Evolutionary conservation across 2,329 filamentous ascomycete species (phyloP), one percentile per base, ranked within the genome.

Genomic region (Aspergillus aculeatus): DNA sequence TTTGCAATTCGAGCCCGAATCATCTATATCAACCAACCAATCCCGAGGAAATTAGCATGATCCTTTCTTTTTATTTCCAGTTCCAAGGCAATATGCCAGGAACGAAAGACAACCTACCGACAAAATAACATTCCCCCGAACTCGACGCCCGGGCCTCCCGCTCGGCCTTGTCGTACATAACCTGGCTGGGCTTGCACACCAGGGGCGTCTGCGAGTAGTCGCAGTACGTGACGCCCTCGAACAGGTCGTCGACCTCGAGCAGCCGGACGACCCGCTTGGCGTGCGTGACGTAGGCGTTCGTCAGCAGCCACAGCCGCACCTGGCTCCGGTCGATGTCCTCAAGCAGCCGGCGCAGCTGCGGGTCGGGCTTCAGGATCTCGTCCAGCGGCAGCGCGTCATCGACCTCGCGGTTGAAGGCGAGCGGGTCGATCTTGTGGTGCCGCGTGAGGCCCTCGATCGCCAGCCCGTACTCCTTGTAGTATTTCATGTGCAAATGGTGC

Each of bases 401-500:
- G 12, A 99, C 95, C 77, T 96, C 89, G 65, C 85, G 79, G 75
- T 99, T 99, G 81, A 98, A 99, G 57, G 96, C 92, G 5, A 99
- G 82, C 1, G 95, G 91, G 70, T 98, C 91, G 69, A 99, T 96
- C 76, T 96, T 88, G 80, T 99, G 95, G 77, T 97, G 90, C 10
- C 92, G 88, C 41, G 96, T 91, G 1, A 99, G 84, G 1, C 95
- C 95, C 78, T 98, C 92, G 64, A 99, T 96, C 31, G 95, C 95
- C n/a, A 99, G 86, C 31, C 96, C 95, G 74, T 99, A 99, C 75
- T 91, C 92, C 70, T 88, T 89, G 80, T 98, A 99, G 81, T 99
- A 99, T 69, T 93, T 90, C 75, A 87, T 83, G 77, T 98, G 95
- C 26, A 99, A 85, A 69, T 88, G 84, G 61, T 86, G 86, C n/a